Evolutionary conservation across 345 rosid species (phyloP).

Genomic region (Excoecaria agallocha): DNA sequence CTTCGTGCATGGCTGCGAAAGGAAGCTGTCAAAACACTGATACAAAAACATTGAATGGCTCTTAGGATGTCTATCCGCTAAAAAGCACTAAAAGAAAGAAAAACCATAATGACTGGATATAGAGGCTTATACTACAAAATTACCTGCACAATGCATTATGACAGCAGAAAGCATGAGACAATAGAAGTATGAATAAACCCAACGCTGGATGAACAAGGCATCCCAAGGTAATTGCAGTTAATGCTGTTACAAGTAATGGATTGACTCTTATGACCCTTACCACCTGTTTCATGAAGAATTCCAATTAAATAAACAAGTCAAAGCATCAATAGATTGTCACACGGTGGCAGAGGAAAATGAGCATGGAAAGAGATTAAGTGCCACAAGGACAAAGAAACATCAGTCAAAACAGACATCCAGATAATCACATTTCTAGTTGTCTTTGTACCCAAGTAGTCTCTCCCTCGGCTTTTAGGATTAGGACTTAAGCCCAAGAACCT

Average conservation of each 20-base stretch:
- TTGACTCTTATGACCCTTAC: constrained; percentile 62
- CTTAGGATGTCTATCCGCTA: constrained; percentile 22
- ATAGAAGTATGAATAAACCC: constrained; percentile 67
- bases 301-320: constrained; percentile 8
- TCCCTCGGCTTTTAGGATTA: neutral
- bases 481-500: neutral
- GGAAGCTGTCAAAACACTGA: constrained; percentile 70
- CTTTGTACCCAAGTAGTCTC: constrained; percentile 7
- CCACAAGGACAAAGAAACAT: neutral
- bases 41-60: constrained; percentile 32
- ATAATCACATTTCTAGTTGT: constrained; percentile 1
- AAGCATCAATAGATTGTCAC: constrained; percentile 15
- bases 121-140: constrained; percentile 7
- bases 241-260: constrained; percentile 49
- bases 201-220: constrained; percentile 85
- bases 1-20: constrained; percentile 51
- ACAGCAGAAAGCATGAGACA: constrained; percentile 65
- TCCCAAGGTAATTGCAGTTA: constrained; percentile 56
- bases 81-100: constrained; percentile 8
- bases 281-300: constrained; percentile 52
- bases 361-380: neutral
- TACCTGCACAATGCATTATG: constrained; percentile 83
- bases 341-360: neutral
- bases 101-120: neutral
- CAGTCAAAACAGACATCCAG: constrained; percentile 6